phyloP scores from a whole-genome alignment of 73 alveolate species.

The Paraurostyla sp. region DNA sequence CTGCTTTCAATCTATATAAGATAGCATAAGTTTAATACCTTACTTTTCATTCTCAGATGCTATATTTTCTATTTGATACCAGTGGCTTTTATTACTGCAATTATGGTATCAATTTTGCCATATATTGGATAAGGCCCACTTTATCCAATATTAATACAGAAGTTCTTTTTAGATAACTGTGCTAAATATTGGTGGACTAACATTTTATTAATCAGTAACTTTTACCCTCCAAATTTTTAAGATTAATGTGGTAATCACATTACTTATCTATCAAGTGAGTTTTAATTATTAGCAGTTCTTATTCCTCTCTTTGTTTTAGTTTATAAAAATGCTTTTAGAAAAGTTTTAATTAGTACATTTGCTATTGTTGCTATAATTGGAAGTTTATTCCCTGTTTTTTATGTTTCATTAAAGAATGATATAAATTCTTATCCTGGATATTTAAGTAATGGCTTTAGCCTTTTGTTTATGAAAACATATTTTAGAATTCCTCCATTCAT shows the following conservation, averaged over 20 bases:
- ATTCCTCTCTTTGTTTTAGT: conserved; percentile 31
- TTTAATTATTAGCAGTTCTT: conserved; percentile 4
- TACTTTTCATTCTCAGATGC: conserved; percentile 15
- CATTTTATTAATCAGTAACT: conserved; percentile 7
- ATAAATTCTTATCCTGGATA: conserved; percentile 26
- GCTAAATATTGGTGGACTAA: conserved; percentile 45
- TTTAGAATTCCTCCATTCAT: conserved; percentile 38
- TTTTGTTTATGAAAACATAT: conserved; percentile 6
- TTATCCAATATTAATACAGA: background rate
- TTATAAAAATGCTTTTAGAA: conserved; percentile 22
- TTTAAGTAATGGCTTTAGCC: conserved; percentile 30
- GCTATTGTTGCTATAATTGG: background rate
- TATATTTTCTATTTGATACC: conserved; percentile 40
- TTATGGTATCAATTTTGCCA: conserved; percentile 30
- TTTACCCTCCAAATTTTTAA: background rate
- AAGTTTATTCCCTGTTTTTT: conserved; percentile 1
- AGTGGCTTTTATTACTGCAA: background rate
- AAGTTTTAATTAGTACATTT: background rate
- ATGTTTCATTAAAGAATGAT: background rate
- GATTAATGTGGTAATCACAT: conserved; percentile 34
- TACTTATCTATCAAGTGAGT: conserved; percentile 18
- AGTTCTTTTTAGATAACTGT: background rate
- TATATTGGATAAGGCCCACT: conserved; percentile 35
- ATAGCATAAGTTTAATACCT: background rate
- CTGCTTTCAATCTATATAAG: background rate